Evolutionary conservation across 192 early-diverging fungal genomes (phyloP), one percentile per base, ranked within the genome.

Genomic region (Coemansia sp.): DNA sequence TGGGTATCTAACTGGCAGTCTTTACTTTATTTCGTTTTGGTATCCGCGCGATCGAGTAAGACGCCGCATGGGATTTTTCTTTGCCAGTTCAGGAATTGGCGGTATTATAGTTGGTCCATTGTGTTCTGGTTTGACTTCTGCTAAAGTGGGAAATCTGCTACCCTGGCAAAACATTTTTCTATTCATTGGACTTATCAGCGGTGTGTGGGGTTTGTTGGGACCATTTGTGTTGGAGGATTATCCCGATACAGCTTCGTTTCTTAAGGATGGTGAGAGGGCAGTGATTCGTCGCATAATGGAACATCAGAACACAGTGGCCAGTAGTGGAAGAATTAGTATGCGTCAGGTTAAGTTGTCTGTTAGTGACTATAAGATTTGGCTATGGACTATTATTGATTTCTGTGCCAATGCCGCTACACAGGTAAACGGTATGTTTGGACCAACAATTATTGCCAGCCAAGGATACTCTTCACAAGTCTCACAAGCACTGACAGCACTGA

Each of bases 1-100:
- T 7, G 80, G 80, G 20, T 77, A 82, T 29, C 29, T 70, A 53
- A 74, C 80, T 4, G 80, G 80, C 61, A 68, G 65, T 29, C 52
- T 82, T 46, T 82, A 82, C 60, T 82, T 74, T 42, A 77, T 82
- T 22, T 82, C 74, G 21, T 77, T 68, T 57, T 82, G 80, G 75
- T 82, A 82, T 53, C 80, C 75, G 25, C 64, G 71, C 1, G 53
- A 65, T 14, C 51, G 66, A 42, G 75, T 82, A 54, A 67, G 71
- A 20, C 75, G 59, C 29, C 70, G 71, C 25, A 75, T 73, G 56
- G 80, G 80, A 20, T 74, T 73, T 52, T 82, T 82, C 53, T 82
- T 71, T 64, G 68, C 74, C 0, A 77, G 74, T 59, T 59, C 80
- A 0, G 80, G 74, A 2, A 22, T 77, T 6, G 74, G 74, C 62